Conservation (phyloP, 345 rosid species). For the Gossypium sturtianum region DNA sequence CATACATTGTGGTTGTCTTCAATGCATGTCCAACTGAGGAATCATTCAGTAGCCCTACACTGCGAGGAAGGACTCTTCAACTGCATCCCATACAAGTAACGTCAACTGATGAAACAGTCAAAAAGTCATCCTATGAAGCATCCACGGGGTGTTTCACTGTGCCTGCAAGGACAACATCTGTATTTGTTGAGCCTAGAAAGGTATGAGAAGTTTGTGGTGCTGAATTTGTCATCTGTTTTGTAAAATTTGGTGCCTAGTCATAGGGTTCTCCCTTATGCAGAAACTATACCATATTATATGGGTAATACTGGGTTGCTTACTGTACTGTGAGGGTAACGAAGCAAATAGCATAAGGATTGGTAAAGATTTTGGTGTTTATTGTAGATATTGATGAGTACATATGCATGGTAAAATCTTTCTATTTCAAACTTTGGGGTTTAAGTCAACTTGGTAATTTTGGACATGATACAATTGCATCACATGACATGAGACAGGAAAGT, state of each 20-base stretch:
- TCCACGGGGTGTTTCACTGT: slow-evolving; percentile 50
- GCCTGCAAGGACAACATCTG: slow-evolving; percentile 62
- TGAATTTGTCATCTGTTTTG: not conserved
- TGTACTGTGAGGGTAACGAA: not conserved
- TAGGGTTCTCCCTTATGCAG: not conserved
- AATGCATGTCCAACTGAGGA: slow-evolving; percentile 58
- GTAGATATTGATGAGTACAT: not conserved
- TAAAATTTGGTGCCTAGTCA: not conserved
- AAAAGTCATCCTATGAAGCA: slow-evolving; percentile 53
- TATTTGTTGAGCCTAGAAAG: slow-evolving; percentile 58
- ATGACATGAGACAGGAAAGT: too few species aligned
- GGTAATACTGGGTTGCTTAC: not conserved
- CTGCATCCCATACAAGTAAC: slow-evolving; percentile 80
- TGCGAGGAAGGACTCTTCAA: slow-evolving; percentile 45
- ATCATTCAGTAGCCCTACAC: slow-evolving; percentile 39
- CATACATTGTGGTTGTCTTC: slow-evolving; percentile 60
- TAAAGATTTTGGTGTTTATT: not conserved
- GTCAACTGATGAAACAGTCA: slow-evolving; percentile 58
- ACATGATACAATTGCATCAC: too few species aligned
- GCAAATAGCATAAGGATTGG: not conserved
- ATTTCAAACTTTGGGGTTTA: not conserved
- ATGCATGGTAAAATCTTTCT: not conserved
- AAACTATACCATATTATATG: not conserved
- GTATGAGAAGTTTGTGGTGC: slow-evolving; percentile 10
- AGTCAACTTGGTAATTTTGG: too few species aligned